Evolutionary conservation across 257 asterid species (phyloP).

Genomic region (Primulina tabacum): DNA sequence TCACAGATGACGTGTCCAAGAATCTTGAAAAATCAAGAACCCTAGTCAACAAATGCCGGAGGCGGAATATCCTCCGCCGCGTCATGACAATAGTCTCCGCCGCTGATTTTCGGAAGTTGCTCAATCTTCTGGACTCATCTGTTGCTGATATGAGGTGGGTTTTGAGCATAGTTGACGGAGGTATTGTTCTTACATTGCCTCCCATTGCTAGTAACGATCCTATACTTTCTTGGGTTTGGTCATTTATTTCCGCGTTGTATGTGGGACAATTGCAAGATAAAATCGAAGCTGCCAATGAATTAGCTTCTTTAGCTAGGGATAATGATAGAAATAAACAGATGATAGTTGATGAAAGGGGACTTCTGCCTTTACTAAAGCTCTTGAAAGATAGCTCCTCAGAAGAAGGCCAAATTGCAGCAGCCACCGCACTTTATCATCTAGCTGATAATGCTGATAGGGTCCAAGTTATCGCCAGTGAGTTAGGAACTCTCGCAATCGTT

Average conservation of each 20-base stretch:
- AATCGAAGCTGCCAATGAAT: conserved; percentile 24
- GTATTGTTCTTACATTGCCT: conserved; percentile 20
- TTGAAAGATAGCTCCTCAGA: conserved; percentile 54
- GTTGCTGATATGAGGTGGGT: conserved; percentile 75
- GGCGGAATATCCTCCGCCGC: conserved; percentile 55
- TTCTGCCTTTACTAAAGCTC: conserved; percentile 58
- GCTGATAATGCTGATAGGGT: conserved; percentile 64
- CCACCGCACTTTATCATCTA: conserved; percentile 42
- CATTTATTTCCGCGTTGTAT: conserved; percentile 36
- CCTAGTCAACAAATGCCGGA: conserved; percentile 63
- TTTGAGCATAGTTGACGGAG: conserved; percentile 63
- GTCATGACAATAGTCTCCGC: conserved; percentile 64
- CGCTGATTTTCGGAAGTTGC: conserved; percentile 66
- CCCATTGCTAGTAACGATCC: too few species aligned
- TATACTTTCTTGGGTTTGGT: conserved; percentile 40
- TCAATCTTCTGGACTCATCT: conserved; percentile 50
- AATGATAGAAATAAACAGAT: too few species aligned
- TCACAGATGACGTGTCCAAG: conserved; percentile 49
- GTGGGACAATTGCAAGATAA: too few species aligned
- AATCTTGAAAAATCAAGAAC: conserved; percentile 48
- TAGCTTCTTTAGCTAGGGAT: conserved; percentile 64
- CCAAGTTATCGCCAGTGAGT: conserved; percentile 39
- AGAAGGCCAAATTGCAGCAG: conserved; percentile 71
- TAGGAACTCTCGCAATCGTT: conserved; percentile 56
- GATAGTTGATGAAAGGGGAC: conserved; percentile 49